Percentiles rank a stretch among this genome's conserved stretches.
phyloP scores from a whole-genome alignment of 345 rosid species.

The Clausena lansium region DNA sequence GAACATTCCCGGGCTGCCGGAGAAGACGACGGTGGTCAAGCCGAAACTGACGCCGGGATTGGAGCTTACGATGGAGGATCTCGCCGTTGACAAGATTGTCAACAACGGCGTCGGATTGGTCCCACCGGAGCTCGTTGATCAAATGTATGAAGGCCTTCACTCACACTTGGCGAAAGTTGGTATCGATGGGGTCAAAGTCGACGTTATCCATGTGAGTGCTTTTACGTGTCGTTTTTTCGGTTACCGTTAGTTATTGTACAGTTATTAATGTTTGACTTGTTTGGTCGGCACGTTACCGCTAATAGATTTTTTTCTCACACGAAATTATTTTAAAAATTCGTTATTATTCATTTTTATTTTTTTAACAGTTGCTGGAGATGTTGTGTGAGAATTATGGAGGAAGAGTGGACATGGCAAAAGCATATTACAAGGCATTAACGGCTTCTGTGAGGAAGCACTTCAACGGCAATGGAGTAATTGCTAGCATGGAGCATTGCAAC shows the following conservation, averaged over 20 bases:
- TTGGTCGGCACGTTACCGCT: slow-evolving; percentile 41
- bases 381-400: slow-evolving; percentile 84
- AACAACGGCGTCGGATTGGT: slow-evolving; percentile 67
- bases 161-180: slow-evolving; percentile 67
- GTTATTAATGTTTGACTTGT: not conserved
- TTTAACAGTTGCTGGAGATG: slow-evolving; percentile 75
- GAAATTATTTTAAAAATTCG: not conserved
- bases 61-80: slow-evolving; percentile 77
- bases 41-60: slow-evolving; percentile 78
- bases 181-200: slow-evolving; percentile 96
- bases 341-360: not conserved
- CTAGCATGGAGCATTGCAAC: slow-evolving; percentile 98
- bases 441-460: slow-evolving; percentile 80
- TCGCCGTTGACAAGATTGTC: slow-evolving; percentile 89
- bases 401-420: slow-evolving; percentile 84
- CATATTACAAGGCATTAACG: slow-evolving; percentile 77
- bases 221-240: not conserved
- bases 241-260: slow-evolving; percentile 9
- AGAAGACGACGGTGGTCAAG: slow-evolving; percentile 28
- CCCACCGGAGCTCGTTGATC: slow-evolving; percentile 63
- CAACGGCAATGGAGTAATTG: slow-evolving; percentile 91
- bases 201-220: slow-evolving; percentile 88
- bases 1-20: slow-evolving; percentile 60
- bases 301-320: not conserved
- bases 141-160: slow-evolving; percentile 83